Evolutionary conservation across 202 grass and related monocot species (phyloP).

Genomic region (Dendrocalamus latiflorus): DNA sequence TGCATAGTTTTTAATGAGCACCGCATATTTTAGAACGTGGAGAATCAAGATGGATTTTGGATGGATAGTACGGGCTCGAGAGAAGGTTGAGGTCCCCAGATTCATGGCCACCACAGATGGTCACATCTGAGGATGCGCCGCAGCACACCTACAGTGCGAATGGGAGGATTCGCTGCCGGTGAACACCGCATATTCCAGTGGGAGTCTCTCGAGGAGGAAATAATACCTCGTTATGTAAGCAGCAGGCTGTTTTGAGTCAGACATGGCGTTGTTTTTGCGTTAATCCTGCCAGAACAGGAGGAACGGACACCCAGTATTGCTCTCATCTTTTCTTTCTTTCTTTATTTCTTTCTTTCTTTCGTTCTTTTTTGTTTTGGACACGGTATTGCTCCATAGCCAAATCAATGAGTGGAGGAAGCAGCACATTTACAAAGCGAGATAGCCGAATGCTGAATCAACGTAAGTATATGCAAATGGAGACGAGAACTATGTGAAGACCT

Average conservation of each 20-base stretch:
- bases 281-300: background rate
- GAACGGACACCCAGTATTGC: background rate
- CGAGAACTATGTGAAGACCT: background rate
- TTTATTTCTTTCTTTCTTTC: too few relatives aligned
- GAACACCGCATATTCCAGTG: background rate
- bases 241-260: background rate
- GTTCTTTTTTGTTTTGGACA: background rate
- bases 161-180: background rate
- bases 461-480: background rate
- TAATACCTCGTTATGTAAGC: background rate
- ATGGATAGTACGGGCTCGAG: conserved; percentile 5
- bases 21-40: background rate
- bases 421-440: background rate
- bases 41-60: conserved; percentile 22
- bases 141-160: background rate
- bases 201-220: background rate
- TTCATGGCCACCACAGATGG: background rate
- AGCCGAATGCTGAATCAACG: background rate
- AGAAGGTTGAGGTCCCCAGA: background rate
- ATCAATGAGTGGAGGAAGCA: background rate
- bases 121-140: background rate
- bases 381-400: background rate
- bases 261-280: background rate
- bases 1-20: background rate
- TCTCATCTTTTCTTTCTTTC: background rate